Percentiles rank a stretch among this genome's conserved stretches.
Evolutionary conservation across 257 asterid species (phyloP).

Genomic region (Coffea canephora): DNA sequence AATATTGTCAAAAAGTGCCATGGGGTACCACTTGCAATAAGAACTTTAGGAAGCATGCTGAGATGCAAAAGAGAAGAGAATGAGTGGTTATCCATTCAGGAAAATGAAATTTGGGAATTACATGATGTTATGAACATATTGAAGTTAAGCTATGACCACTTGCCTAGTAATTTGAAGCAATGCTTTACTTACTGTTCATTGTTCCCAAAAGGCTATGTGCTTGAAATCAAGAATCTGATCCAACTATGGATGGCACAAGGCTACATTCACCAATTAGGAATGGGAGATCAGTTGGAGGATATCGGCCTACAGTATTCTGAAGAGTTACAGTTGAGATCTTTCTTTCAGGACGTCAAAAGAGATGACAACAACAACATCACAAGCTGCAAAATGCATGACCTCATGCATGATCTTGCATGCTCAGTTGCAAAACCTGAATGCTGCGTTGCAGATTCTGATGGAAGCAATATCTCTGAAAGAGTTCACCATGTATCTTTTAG

Average conservation of each 20-base stretch:
- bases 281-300: slow-evolving; percentile 15
- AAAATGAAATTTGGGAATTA: slow-evolving; percentile 13
- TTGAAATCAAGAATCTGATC: slow-evolving; percentile 16
- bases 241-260: slow-evolving; percentile 27
- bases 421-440: slow-evolving; percentile 15
- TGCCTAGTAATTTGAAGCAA: slow-evolving; percentile 18
- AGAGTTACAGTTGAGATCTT: slow-evolving; percentile 19
- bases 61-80: slow-evolving; percentile 7
- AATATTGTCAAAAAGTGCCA: slow-evolving; percentile 25
- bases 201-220: slow-evolving; percentile 15
- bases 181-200: slow-evolving; percentile 28
- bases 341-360: slow-evolving; percentile 18
- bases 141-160: slow-evolving; percentile 20
- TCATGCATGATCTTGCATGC: slow-evolving; percentile 30
- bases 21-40: slow-evolving; percentile 27
- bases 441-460: background rate
- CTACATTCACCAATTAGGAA: slow-evolving; percentile 1
- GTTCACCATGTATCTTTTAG: slow-evolving; percentile 11
- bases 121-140: slow-evolving; percentile 17
- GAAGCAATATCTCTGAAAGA: slow-evolving; percentile 1
- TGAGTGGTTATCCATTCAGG: slow-evolving; percentile 23
- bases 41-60: slow-evolving; percentile 24
- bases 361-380: slow-evolving; percentile 9
- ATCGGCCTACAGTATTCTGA: slow-evolving; percentile 9
- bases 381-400: slow-evolving; percentile 32